Percentiles rank a stretch among this genome's conserved stretches.
Conservation (phyloP, 2,329 filamentous ascomycete species). For the Pyricularia sp. region DNA sequence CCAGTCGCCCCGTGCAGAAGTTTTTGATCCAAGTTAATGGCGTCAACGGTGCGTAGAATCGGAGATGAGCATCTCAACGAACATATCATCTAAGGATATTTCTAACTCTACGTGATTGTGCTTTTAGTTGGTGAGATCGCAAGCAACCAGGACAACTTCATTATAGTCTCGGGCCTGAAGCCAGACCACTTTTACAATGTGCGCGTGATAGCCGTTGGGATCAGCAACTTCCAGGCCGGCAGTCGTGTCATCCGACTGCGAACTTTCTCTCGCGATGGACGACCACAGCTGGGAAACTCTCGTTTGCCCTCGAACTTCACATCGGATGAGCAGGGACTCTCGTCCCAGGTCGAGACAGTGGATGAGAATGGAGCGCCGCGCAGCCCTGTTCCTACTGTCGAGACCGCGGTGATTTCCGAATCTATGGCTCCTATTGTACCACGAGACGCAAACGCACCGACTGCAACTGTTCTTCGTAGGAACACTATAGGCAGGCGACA, state of each 20-base stretch:
- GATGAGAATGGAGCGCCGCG: conserved; percentile 41
- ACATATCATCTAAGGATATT: neutral
- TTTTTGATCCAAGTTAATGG: conserved; percentile 93
- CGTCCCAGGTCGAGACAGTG: conserved; percentile 29
- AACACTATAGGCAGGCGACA: conserved; percentile 65
- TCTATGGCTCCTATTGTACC: neutral
- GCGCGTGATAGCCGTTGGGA: conserved; percentile 82
- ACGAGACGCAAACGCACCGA: neutral
- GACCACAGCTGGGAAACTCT: conserved; percentile 48
- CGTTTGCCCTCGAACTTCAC: conserved; percentile 46
- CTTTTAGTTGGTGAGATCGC: conserved; percentile 71
- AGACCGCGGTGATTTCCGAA: conserved; percentile 38
- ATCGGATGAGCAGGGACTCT: conserved; percentile 37
- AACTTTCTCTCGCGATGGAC: conserved; percentile 59
- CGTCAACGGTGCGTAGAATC: conserved; percentile 58
- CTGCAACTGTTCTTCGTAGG: conserved; percentile 34
- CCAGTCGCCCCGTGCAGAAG: conserved; percentile 63
- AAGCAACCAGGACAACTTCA: conserved; percentile 70
- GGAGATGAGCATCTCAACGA: neutral
- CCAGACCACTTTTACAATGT: conserved; percentile 90
- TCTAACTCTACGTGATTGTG: neutral
- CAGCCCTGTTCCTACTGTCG: conserved; percentile 44
- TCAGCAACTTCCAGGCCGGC: conserved; percentile 85
- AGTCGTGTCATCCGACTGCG: conserved; percentile 78
- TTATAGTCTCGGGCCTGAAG: conserved; percentile 79